Conservation (phyloP, 2,329 filamentous ascomycete species). For the Aspergillus sp. region DNA sequence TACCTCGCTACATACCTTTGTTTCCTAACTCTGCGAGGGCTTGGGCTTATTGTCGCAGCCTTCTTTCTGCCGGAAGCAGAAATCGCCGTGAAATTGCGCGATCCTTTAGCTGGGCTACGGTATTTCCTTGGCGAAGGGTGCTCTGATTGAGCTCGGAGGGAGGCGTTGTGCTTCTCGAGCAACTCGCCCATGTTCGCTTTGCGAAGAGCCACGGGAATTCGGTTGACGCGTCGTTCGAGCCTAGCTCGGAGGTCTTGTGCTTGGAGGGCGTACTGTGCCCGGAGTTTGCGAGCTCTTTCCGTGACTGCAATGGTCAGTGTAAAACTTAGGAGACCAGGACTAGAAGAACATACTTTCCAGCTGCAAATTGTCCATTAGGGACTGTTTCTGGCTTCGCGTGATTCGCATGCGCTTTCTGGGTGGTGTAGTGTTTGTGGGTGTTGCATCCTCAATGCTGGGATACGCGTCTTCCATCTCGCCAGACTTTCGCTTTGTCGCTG, state of each 20-base stretch:
- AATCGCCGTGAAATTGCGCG: slow-evolving; percentile 29
- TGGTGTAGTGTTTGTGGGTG: slow-evolving; percentile 54
- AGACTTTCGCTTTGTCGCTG: slow-evolving; percentile 42
- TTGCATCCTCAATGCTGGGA: slow-evolving; percentile 50
- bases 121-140: slow-evolving; percentile 33
- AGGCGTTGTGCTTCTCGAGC: slow-evolving; percentile 52
- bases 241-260: slow-evolving; percentile 80
- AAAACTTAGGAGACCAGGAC: slow-evolving; percentile 4
- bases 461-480: slow-evolving; percentile 32
- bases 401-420: slow-evolving; percentile 64
- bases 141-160: slow-evolving; percentile 26
- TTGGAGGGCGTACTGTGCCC: slow-evolving; percentile 85
- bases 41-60: slow-evolving; percentile 28
- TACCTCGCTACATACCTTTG: slow-evolving; percentile 29
- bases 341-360: slow-evolving; percentile 68
- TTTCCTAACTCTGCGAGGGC: slow-evolving; percentile 30
- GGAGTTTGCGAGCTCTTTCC: slow-evolving; percentile 80
- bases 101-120: slow-evolving; percentile 29
- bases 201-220: slow-evolving; percentile 78
- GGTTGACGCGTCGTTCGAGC: slow-evolving; percentile 89
- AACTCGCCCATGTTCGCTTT: slow-evolving; percentile 82
- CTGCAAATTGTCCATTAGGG: slow-evolving; percentile 83
- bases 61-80: slow-evolving; percentile 30
- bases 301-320: slow-evolving; percentile 61
- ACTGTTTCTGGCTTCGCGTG: slow-evolving; percentile 74